Evolutionary conservation across 139 green algal genomes (phyloP), one percentile per base, ranked within the genome.

Genomic region (Micractinium sp.): DNA sequence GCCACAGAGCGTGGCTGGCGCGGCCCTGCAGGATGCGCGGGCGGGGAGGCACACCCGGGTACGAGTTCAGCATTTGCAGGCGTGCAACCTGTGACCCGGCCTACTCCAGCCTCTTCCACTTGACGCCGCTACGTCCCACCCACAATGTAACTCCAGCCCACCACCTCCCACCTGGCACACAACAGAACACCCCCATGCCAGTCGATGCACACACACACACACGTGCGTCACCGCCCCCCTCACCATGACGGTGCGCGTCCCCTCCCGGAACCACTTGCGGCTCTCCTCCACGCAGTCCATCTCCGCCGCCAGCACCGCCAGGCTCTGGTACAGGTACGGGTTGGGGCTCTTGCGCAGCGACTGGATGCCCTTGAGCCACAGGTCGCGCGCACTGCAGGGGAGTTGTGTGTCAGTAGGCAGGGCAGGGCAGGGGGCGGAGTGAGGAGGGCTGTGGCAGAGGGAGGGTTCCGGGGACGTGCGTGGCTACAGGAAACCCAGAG

Each of bases 261-360:
- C 97, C 81, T 96, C 90, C 89, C 91, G 86, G 89, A 98, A 98
- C 95, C 96, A 98, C 18, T 95, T 87, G 0, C 96, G 92, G 39
- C 96, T 96, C 88, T 98, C 97, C n/a, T 95, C 89, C 39, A 94
- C 89, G 22, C 89, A 91, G 9, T 94, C 93, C 84, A 97, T 91
- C 81, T 97, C 92, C 16, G 93, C 93, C 7, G 95, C 95, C 92
- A 99, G 94, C 38, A 97, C 81, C 13, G 94, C 96, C 41, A 99
- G 92, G 2, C 94, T 96, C 89, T 97, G 96, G 90, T 97, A 98
- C 53, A 99, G 93, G 91, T 98, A 97, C 0, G 96, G 90, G 89
- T 95, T 99, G 76, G 92, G 92, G 36, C 47, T 84, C 38, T 71
- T 22, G 81, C 82, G 14, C 78, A 92, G 82, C 84, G 87, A 36